Evolutionary conservation across 495 filamentous ascomycete species (phyloP), one percentile per base, ranked within the genome.

Genomic region (Neurospora sp.): DNA sequence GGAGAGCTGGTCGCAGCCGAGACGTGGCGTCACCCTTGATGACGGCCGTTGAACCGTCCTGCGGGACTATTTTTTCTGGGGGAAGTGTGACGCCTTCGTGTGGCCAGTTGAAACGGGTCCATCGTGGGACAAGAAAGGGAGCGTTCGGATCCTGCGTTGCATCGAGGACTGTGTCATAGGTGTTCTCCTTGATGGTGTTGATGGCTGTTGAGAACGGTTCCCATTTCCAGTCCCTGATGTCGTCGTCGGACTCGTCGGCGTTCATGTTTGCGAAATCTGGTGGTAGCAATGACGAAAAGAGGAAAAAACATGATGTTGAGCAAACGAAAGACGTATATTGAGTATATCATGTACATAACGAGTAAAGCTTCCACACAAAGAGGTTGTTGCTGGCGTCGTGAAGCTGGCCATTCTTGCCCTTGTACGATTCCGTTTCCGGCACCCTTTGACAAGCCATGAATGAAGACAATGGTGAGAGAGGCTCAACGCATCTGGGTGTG

Each of bases 1-100:
- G 75, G 12, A 83, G 31, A 3, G 82, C 82, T n/a, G 82, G 82
- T 10, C 75, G 75, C 9, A 81, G 0, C 4, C 53, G 65, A 9
- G 44, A 40, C 5, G 76, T 42, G 8, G 75, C 70, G 68, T 82
- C 80, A 42, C 72, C 53, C 27, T 65, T 65, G 53, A 65, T 35
- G 27, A 65, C 53, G 27, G 53, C 53, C 27, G 10, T 10, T 35
- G 22, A 18, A 65, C 31, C 53, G 6, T 35, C 53, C 53, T 65
- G 53, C 14, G 53, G 53, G 27, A 31, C 53, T 9, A 65, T 16
- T 65, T 48, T 9, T 10, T 18, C 53, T 35, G 53, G 12, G 12
- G 27, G 53, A 18, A 65, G 53, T 37, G 22, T 31, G 27, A 65
- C 14, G 12, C 53, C 53, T 2, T 65, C 10, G 2, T 35, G 22